Conservation (phyloP, 2,329 filamentous ascomycete genomes). For the Fusarium sp. region DNA sequence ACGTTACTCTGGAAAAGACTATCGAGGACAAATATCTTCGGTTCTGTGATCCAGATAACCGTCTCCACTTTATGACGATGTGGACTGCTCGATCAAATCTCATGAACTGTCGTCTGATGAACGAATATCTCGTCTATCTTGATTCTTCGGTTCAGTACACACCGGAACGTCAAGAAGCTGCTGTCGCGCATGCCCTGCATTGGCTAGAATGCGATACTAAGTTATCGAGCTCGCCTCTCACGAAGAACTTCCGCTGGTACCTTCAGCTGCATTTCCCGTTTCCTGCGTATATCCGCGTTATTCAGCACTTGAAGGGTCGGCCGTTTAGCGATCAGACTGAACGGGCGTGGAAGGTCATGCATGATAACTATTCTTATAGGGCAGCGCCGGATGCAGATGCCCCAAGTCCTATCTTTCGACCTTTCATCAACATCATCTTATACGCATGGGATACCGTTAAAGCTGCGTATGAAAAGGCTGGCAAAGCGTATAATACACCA, state of each 20-base stretch:
- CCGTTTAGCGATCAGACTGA: background rate
- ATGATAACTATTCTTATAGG: slow-evolving; percentile 6
- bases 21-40: slow-evolving; percentile 61
- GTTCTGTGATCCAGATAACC: slow-evolving; percentile 53
- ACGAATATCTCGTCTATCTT: slow-evolving; percentile 55
- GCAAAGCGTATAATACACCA: background rate
- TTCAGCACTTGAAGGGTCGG: slow-evolving; percentile 48
- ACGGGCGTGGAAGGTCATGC: background rate
- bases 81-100: slow-evolving; percentile 56
- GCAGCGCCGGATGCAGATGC: background rate
- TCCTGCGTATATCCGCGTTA: slow-evolving; percentile 55
- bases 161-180: slow-evolving; percentile 46
- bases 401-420: background rate
- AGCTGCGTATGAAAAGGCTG: background rate
- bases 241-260: slow-evolving; percentile 54
- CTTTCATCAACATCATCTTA: slow-evolving; percentile 6
- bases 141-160: slow-evolving; percentile 39
- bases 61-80: slow-evolving; percentile 56
- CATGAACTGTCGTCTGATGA: slow-evolving; percentile 62
- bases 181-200: slow-evolving; percentile 47
- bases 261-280: slow-evolving; percentile 54
- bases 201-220: slow-evolving; percentile 55
- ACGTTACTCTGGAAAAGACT: slow-evolving; percentile 50
- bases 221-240: slow-evolving; percentile 48
- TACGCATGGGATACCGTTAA: background rate